Base-by-base conservation (phyloP, 208 protist genomes). In the Wallacemonas sp. region DNA sequence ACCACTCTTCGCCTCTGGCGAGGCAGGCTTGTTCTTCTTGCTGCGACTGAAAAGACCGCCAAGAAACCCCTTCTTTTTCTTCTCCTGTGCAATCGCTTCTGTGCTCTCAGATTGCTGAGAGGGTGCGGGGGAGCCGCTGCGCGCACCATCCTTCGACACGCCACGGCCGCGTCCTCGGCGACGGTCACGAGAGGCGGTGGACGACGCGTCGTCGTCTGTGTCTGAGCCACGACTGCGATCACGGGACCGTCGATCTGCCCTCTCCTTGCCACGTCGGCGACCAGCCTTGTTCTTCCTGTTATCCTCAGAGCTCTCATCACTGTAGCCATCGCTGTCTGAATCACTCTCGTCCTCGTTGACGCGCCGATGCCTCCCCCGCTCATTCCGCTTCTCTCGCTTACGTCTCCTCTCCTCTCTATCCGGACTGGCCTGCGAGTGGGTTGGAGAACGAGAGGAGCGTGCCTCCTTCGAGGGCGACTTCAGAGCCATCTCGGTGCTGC, bases 21-120 rank as follows among this genome's bases (percentile, higher is more conserved):
- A 31, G 19, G 28, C 45, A 22, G 51, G 24, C 56, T 71, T 56
- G 34, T 12, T 27, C 46, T 54, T 38, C 53, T 61, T 42, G 26
- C 19, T 44, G 51, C 34, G 55, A 1, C 45, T 17, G 38, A 69
- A 51, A 24, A 69, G 42, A 3, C 54, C 51, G 8, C 26, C 38
- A 24, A 63, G 27, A 28, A 63, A 51, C 31, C 44, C 51, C 51
- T 45, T 65, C 60, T 72, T 66, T 46, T 72, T 64, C 38, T 44
- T 38, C 27, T 64, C 41, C 1, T 17, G n/a, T 14, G 15, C 21
- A 31, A 12, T 11, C n/a, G 49, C 53, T n/a, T 41, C 28, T 5
- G 24, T 30, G 30, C 22, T 19, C 17, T 42, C 58, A 47, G 34
- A 44, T 33, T 44, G 30, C 31, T 58, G 51, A 26, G 62, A 42